These are phyloP conservation scores for Amanita rimosa DNA, from an alignment of 768 basidiomycete genomes.

Conservation along the genomic window DNA sequence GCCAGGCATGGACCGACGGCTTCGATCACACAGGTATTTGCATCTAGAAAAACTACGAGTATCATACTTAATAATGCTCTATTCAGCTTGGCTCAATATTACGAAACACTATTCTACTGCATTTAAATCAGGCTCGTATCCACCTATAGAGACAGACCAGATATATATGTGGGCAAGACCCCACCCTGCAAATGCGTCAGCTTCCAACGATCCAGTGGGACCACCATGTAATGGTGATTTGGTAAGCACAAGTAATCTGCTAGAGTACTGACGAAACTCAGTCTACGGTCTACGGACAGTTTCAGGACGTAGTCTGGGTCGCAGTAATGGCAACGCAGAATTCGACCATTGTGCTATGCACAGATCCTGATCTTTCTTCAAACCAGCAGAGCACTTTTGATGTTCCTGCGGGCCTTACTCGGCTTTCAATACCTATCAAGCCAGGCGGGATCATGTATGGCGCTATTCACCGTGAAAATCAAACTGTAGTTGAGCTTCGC, in stretches of 20 bases:
- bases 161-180: conserved; percentile 57
- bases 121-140: conserved; percentile 61
- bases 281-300: conserved; percentile 24
- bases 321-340: conserved; percentile 51
- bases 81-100: conserved; percentile 50
- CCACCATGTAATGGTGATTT: conserved; percentile 46
- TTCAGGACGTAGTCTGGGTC: conserved; percentile 56
- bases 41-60: conserved; percentile 6
- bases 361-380: conserved; percentile 24
- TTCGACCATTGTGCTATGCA: conserved; percentile 44
- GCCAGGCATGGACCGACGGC: conserved; percentile 63
- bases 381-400: conserved; percentile 25
- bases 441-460: conserved; percentile 41
- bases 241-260: conserved; percentile 26
- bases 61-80: background rate
- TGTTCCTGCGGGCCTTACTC: conserved; percentile 47
- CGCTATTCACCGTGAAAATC: conserved; percentile 36
- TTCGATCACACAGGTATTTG: conserved; percentile 39
- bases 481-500: conserved; percentile 32
- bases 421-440: conserved; percentile 45
- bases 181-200: conserved; percentile 42
- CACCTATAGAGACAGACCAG: conserved; percentile 45
- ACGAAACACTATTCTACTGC: conserved; percentile 57
- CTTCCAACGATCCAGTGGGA: conserved; percentile 38
- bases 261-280: background rate